Evolutionary conservation across 1,284 basidiomycete species (phyloP).

Genomic region (Boletus smithii): DNA sequence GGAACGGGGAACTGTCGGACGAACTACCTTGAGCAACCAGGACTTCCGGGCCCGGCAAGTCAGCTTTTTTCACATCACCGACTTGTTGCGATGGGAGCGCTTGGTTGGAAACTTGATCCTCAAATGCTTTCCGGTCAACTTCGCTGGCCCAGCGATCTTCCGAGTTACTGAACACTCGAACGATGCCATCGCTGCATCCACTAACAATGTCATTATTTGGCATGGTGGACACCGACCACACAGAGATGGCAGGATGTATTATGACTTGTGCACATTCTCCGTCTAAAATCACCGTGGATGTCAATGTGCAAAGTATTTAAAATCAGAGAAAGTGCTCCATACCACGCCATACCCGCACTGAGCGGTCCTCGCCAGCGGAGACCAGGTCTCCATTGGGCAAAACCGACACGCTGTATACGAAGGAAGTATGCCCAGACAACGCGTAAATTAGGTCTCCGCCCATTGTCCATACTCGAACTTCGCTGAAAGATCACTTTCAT

Average conservation of each 20-base stretch:
- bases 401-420: constrained; percentile 88
- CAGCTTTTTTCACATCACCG: constrained; percentile 88
- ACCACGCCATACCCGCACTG: constrained; percentile 78
- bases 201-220: constrained; percentile 89
- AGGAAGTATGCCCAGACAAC: constrained; percentile 91
- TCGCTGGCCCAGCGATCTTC: constrained; percentile 73
- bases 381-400: constrained; percentile 76
- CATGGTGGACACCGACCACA: constrained; percentile 87
- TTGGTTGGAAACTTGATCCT: constrained; percentile 69
- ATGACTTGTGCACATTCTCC: constrained; percentile 84
- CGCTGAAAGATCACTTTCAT: constrained; percentile 43
- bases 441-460: constrained; percentile 75
- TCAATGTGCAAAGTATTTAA: neutral
- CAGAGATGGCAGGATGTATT: constrained; percentile 88
- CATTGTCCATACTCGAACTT: constrained; percentile 89
- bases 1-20: neutral
- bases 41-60: constrained; percentile 84
- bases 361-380: constrained; percentile 81
- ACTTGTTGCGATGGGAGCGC: constrained; percentile 76
- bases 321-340: constrained; percentile 7
- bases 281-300: constrained; percentile 37
- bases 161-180: constrained; percentile 83
- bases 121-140: constrained; percentile 66
- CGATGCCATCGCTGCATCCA: constrained; percentile 82
- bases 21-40: constrained; percentile 62